Evolutionary conservation across 2,329 filamentous ascomycete genomes (phyloP).

Genomic region (Venturia pyrina): DNA sequence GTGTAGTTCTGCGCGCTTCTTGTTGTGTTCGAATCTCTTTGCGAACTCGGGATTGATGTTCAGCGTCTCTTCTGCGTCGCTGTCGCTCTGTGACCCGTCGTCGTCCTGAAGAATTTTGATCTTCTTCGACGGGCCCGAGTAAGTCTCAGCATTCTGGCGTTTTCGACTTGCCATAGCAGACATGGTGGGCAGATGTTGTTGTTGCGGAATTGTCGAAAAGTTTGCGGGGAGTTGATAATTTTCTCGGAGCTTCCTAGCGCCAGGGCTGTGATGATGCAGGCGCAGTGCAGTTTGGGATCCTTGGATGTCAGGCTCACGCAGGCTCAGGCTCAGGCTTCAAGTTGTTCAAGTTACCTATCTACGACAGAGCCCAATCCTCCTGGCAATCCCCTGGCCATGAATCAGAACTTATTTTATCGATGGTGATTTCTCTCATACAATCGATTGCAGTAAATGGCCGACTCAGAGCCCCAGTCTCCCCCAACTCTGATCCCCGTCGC

Average conservation of each 20-base stretch:
- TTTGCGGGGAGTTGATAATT: slow-evolving; percentile 2
- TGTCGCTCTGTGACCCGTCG: slow-evolving; percentile 21
- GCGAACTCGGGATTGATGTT: slow-evolving; percentile 90
- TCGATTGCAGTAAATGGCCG: slow-evolving; percentile 22
- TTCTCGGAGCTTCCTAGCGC: neutral
- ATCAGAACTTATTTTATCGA: neutral
- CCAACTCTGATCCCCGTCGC: slow-evolving; percentile 29
- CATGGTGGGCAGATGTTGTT: neutral
- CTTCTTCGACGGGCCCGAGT: slow-evolving; percentile 4
- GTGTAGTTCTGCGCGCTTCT: slow-evolving; percentile 83
- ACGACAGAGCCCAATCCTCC: neutral
- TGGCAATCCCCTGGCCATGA: neutral
- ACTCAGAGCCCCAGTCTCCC: slow-evolving; percentile 21
- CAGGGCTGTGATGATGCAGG: neutral
- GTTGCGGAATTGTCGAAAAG: neutral
- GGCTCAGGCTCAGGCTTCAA: no score
- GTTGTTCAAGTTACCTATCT: no score
- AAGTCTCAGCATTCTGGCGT: slow-evolving; percentile 1
- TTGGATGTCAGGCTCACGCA: no score
- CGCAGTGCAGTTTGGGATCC: no score
- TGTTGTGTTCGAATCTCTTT: slow-evolving; percentile 87
- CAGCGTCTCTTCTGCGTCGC: slow-evolving; percentile 32
- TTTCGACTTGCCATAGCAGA: neutral
- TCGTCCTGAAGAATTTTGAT: slow-evolving; percentile 22
- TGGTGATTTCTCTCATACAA: neutral